Conservation (phyloP, 208 protist species). For the Crithidia brevicula region DNA sequence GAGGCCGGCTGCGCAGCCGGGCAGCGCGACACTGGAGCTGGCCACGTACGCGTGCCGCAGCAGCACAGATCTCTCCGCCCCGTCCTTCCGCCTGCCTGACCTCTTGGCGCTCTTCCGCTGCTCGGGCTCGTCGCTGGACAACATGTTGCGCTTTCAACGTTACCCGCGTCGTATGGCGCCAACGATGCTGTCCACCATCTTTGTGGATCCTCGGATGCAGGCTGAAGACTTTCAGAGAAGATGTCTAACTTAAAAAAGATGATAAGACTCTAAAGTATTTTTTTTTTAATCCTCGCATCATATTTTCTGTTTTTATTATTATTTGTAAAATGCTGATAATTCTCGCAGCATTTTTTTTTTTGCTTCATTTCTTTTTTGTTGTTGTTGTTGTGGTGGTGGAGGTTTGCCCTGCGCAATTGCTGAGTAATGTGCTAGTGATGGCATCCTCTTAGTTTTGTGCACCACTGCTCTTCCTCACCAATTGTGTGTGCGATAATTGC, state of each 20-base stretch:
- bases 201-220: constrained; percentile 36
- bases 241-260: too few relatives aligned
- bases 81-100: constrained; percentile 50
- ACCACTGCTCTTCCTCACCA: background rate
- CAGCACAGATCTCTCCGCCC: constrained; percentile 40
- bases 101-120: constrained; percentile 47
- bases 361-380: constrained; percentile 17
- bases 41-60: constrained; percentile 18
- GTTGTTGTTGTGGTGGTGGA: background rate
- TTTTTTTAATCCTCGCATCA: too few relatives aligned
- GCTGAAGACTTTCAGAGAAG: too few relatives aligned
- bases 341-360: constrained; percentile 2
- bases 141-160: constrained; percentile 33
- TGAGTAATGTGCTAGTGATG: too few relatives aligned
- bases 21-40: constrained; percentile 8
- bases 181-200: constrained; percentile 30
- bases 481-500: too few relatives aligned
- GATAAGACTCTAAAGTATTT: too few relatives aligned
- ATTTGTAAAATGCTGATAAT: background rate
- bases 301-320: too few relatives aligned
- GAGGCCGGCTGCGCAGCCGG: constrained; percentile 4
- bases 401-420: too few relatives aligned
- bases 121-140: constrained; percentile 39
- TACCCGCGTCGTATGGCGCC: constrained; percentile 14
- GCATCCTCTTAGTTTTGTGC: too few relatives aligned